Conservation (phyloP, 768 basidiomycete species). For the Russula sp. region DNA sequence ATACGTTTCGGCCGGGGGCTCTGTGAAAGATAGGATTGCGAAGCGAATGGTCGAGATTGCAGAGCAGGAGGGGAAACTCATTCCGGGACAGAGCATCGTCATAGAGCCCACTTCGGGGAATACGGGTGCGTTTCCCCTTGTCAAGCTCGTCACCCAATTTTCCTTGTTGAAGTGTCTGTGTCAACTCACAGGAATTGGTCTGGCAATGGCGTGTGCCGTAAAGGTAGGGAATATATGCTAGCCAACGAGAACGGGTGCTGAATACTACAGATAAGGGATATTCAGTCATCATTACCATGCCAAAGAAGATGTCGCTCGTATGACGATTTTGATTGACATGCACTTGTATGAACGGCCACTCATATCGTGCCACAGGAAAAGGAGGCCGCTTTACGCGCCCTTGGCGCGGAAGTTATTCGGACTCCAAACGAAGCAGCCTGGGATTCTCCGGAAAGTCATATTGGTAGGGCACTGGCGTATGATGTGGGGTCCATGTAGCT, state of each 20-base stretch:
- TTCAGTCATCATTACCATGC: slow-evolving; percentile 85
- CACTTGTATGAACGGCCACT: background rate
- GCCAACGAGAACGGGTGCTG: slow-evolving; percentile 46
- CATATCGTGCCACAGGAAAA: slow-evolving; percentile 61
- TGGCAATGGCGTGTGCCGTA: slow-evolving; percentile 90
- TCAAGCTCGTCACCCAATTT: background rate
- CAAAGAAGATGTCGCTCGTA: slow-evolving; percentile 91
- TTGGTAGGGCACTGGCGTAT: slow-evolving; percentile 59
- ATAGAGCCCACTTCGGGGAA: slow-evolving; percentile 97
- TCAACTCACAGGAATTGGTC: slow-evolving; percentile 58
- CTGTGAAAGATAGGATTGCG: slow-evolving; percentile 94
- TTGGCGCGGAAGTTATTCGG: slow-evolving; percentile 92
- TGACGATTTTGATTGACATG: slow-evolving; percentile 28
- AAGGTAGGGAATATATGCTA: slow-evolving; percentile 55
- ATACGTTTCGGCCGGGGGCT: slow-evolving; percentile 87
- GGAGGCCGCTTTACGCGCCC: slow-evolving; percentile 83
- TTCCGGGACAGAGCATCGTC: slow-evolving; percentile 84
- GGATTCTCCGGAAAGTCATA: slow-evolving; percentile 87
- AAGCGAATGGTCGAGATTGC: slow-evolving; percentile 97
- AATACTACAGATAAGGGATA: slow-evolving; percentile 73
- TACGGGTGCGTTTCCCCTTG: slow-evolving; percentile 58
- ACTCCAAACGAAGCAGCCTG: slow-evolving; percentile 88
- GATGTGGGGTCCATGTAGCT: slow-evolving; percentile 54
- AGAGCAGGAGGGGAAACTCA: slow-evolving; percentile 79
- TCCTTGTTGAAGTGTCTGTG: background rate